Percentiles rank a stretch among this genome's conserved stretches.
Evolutionary conservation across 495 filamentous ascomycete genomes (phyloP).

Genomic region (Talaromyces thailandensis): DNA sequence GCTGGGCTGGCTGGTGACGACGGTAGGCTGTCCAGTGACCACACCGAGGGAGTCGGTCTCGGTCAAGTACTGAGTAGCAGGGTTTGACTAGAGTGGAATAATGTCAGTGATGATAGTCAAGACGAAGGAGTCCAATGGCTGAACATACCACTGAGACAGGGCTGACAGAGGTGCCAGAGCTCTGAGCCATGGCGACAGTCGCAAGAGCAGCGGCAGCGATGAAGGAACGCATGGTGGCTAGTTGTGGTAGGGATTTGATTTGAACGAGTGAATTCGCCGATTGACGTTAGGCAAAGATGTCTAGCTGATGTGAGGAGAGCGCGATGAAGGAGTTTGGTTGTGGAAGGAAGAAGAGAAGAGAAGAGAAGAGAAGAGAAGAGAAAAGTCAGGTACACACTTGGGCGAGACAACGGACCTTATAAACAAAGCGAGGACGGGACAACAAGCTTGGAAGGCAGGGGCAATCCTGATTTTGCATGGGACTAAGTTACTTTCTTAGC

Average conservation of each 20-base stretch:
- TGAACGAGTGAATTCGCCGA: conserved; percentile 7
- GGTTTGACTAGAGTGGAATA: conserved; percentile 20
- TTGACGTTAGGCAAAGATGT: not conserved
- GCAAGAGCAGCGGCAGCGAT: conserved; percentile 32
- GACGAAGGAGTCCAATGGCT: not conserved
- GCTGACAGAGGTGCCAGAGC: conserved; percentile 6
- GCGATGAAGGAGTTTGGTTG: not conserved
- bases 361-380: conserved; percentile 2
- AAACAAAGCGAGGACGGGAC: not conserved
- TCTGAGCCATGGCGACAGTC: conserved; percentile 29
- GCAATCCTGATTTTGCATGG: not conserved
- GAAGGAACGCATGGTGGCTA: conserved; percentile 30
- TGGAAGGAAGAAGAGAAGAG: not conserved
- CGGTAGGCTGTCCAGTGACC: conserved; percentile 40
- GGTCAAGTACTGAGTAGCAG: conserved; percentile 33
- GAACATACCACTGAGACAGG: conserved; percentile 5
- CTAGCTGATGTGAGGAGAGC: not conserved
- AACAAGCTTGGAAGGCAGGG: not conserved
- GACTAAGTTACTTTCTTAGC: not conserved
- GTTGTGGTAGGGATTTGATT: conserved; percentile 6
- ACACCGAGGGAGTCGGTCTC: conserved; percentile 48
- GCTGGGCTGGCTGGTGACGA: conserved; percentile 25
- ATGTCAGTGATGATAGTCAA: not conserved
- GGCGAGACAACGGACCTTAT: not conserved
- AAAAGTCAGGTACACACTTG: not conserved